Base-by-base conservation (phyloP, 805 yeast genomes). In the Yarrowia osloensis region DNA sequence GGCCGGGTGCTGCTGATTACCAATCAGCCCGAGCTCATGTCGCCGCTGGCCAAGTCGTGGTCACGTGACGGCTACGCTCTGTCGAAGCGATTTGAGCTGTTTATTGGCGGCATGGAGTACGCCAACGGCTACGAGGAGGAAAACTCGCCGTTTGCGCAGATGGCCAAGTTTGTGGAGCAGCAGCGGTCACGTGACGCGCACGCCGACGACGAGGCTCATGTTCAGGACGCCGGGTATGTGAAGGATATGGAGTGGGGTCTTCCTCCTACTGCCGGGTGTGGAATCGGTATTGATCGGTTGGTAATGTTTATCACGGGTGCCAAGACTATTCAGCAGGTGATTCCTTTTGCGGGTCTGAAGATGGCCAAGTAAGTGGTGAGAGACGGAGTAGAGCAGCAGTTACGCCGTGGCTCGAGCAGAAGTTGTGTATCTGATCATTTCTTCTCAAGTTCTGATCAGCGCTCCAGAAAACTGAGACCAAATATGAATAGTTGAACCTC, bases 251-350 rank as follows among this genome's bases (percentile, higher is more conserved):
- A 91, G 74, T 90, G 88, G 83, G 98, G 97, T 1, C 83, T 95
- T 79, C 98, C 98, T 3, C 99, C 99, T 0, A 94, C 98, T 3
- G 98, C 97, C 1, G 99, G 99, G 0, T 90, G 97, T 90, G 99
- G 99, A 0, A 79, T 96, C 68, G 99, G 99, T 0, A 82, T 95
- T 22, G 99, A 95, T 74, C 77, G 99, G 66, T 76, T 95, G 40
- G 86, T 88, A 65, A 91, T 94, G 98, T 76, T 91, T 21, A 78
- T 94, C 35, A 82, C 89, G 4, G 87, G 85, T 0, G 77, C 83
- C 46, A 79, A 79, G 22, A 80, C 97, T 31, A 92, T 95, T n/a
- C 69, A 70, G 33, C 72, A 71, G 55, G 75, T 72, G 19, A 50
- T 72, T 35, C 37, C 74, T 0, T 73, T 73, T 69, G 73, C 74